Evolutionary conservation across 352 stramenopile genomes (phyloP).

Genomic region (Globisporangium ultimum): DNA sequence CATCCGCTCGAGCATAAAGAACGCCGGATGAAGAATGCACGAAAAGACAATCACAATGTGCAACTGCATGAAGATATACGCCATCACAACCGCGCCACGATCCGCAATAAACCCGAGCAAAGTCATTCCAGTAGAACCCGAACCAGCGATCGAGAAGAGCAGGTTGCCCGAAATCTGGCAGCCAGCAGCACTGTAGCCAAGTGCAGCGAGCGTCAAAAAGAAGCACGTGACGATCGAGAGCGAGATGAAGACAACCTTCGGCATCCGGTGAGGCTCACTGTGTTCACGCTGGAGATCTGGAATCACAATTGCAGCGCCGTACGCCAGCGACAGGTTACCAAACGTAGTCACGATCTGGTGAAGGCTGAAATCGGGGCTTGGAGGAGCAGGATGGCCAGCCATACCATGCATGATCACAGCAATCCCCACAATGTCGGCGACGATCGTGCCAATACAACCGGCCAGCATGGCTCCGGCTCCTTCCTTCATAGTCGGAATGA

Average conservation of each 20-base stretch:
- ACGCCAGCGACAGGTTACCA: slow-evolving; percentile 54
- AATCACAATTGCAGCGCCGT: slow-evolving; percentile 45
- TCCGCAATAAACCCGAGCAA: slow-evolving; percentile 8
- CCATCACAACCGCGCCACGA: not conserved
- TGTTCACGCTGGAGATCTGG: slow-evolving; percentile 45
- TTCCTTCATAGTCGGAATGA: slow-evolving; percentile 49
- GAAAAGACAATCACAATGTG: too few species aligned
- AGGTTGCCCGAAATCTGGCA: slow-evolving; percentile 55
- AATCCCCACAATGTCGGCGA: slow-evolving; percentile 37
- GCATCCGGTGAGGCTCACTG: slow-evolving; percentile 41
- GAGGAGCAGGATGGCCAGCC: slow-evolving; percentile 25
- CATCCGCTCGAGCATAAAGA: too few species aligned
- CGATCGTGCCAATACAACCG: slow-evolving; percentile 38
- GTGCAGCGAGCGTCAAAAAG: slow-evolving; percentile 35
- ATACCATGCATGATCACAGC: slow-evolving; percentile 29
- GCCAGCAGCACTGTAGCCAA: slow-evolving; percentile 28
- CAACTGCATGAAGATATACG: too few species aligned
- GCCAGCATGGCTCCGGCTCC: slow-evolving; percentile 27
- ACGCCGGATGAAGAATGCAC: too few species aligned
- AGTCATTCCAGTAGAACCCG: slow-evolving; percentile 14
- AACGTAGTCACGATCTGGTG: slow-evolving; percentile 39
- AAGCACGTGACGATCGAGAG: slow-evolving; percentile 31
- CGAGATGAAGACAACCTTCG: slow-evolving; percentile 38
- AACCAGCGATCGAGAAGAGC: slow-evolving; percentile 41
- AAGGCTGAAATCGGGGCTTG: slow-evolving; percentile 30